phyloP scores from a whole-genome alignment of 768 basidiomycete species.

The Lactarius hatsudake region DNA sequence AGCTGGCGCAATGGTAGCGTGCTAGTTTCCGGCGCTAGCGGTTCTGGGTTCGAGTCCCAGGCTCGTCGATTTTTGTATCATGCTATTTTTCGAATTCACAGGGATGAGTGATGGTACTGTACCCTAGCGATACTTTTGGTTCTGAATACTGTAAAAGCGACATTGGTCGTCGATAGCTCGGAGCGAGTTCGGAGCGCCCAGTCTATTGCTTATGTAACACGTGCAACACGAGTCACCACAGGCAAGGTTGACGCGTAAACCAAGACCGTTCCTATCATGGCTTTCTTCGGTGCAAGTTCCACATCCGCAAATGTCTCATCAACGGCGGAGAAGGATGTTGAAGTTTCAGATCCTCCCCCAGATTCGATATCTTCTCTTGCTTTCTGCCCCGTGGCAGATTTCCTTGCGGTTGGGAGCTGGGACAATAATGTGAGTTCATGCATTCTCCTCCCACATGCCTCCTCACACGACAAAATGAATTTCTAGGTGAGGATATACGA shows the following conservation, averaged over 20 bases:
- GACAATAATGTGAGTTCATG: slow-evolving; percentile 68
- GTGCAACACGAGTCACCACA: slow-evolving; percentile 1
- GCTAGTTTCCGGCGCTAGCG: slow-evolving; percentile 64
- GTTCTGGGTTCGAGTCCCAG: slow-evolving; percentile 63
- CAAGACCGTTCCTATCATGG: slow-evolving; percentile 33
- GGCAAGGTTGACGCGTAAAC: background rate
- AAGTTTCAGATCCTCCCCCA: slow-evolving; percentile 73
- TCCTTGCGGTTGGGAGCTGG: slow-evolving; percentile 92
- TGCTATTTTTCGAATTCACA: slow-evolving; percentile 1
- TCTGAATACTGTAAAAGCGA: too few relatives aligned
- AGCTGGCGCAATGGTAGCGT: slow-evolving; percentile 66
- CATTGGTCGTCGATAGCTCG: too few relatives aligned
- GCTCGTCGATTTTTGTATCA: slow-evolving; percentile 45
- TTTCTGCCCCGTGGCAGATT: slow-evolving; percentile 84
- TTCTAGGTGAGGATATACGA: slow-evolving; percentile 87
- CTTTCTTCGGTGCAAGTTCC: slow-evolving; percentile 42
- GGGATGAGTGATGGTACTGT: background rate
- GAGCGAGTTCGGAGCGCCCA: too few relatives aligned
- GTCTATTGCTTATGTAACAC: slow-evolving; percentile 29
- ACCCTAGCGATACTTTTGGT: too few relatives aligned
- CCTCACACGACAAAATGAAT: background rate
- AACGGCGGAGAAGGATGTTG: slow-evolving; percentile 69
- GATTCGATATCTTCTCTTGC: slow-evolving; percentile 86
- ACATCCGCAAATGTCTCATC: slow-evolving; percentile 37
- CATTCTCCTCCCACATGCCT: slow-evolving; percentile 6